Base-by-base conservation (phyloP, 768 basidiomycete species). In the Termitomyces sp. region DNA sequence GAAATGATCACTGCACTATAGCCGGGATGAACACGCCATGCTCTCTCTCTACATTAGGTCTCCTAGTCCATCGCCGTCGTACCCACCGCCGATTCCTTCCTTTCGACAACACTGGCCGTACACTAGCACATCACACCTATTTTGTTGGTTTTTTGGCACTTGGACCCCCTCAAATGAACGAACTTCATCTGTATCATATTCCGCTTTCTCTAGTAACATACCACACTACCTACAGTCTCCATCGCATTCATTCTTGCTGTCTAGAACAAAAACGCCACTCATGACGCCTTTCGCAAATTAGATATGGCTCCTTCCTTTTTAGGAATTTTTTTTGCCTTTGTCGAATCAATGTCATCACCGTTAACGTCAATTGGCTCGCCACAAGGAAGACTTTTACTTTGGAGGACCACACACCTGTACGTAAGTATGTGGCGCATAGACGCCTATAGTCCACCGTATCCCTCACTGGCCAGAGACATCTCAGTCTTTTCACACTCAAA, bases 1-100 rank as follows among this genome's bases (percentile, higher is more conserved):
- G 22, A 33, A 7, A 42, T 32, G 18, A 40, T n/a, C 39, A 4
- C 9, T 4, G 44, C 16, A 28, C 42, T 5, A 44, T 16, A 44
- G 46, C 15, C 46, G 22, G 45, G 45, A 46, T 46, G 12, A 13
- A 46, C 28, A 28, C 28, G 46, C 48, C 28, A 49, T 45, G 40
- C 52, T 8, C 38, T 12, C 35, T 24, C 45, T 40, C 24, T 53
- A 58, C 50, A 48, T 52, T 53, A 58, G 42, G 44, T 58, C 44
- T 52, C 28, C 48, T 40, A 61, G 33, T 52, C 38, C 15, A 28
- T 51, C 9, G 50, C 32, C 24, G 36, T 53, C 55, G 20, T 20
- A 54, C 32, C 50, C 50, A 51, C 50, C n/a, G 2, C 50, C 33
- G 50, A 51, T 51, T 51, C 50, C 33, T 35, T 51, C 33, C 4